phyloP scores from a whole-genome alignment of 208 protist species.

The Acanthamoeba culbertsoni region DNA sequence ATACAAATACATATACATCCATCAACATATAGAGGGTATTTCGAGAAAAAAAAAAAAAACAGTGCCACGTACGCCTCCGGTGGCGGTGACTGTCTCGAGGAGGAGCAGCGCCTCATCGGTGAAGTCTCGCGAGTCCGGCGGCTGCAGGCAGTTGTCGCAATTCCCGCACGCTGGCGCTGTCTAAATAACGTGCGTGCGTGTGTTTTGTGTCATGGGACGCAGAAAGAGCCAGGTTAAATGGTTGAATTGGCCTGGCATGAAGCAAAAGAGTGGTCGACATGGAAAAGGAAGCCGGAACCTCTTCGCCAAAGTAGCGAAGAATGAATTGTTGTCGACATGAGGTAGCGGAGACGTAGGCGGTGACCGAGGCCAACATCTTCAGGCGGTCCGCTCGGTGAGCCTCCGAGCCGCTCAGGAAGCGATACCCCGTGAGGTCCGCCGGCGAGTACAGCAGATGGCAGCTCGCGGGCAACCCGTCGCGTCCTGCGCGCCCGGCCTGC shows the following conservation, averaged over 20 bases:
- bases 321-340: slow-evolving; percentile 10
- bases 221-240: too few relatives aligned
- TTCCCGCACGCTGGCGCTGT: background rate
- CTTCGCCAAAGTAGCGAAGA: slow-evolving; percentile 14
- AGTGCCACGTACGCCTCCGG: background rate
- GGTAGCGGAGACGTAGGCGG: background rate
- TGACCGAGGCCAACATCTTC: background rate
- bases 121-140: background rate
- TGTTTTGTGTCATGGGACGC: too few relatives aligned
- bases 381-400: background rate
- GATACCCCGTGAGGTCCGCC: slow-evolving; percentile 18
- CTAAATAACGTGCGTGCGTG: too few relatives aligned
- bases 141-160: slow-evolving; percentile 1
- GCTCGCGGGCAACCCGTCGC: slow-evolving; percentile 58
- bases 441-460: slow-evolving; percentile 49
- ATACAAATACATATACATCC: background rate
- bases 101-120: background rate
- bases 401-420: background rate
- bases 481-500: slow-evolving; percentile 67
- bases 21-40: background rate
- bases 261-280: too few relatives aligned
- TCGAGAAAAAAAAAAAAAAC: background rate
- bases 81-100: background rate
- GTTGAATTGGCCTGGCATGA: too few relatives aligned
- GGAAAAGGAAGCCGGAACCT: background rate